Conservation (phyloP, 2,329 filamentous ascomycete genomes). For the Microcyclosporella mali region DNA sequence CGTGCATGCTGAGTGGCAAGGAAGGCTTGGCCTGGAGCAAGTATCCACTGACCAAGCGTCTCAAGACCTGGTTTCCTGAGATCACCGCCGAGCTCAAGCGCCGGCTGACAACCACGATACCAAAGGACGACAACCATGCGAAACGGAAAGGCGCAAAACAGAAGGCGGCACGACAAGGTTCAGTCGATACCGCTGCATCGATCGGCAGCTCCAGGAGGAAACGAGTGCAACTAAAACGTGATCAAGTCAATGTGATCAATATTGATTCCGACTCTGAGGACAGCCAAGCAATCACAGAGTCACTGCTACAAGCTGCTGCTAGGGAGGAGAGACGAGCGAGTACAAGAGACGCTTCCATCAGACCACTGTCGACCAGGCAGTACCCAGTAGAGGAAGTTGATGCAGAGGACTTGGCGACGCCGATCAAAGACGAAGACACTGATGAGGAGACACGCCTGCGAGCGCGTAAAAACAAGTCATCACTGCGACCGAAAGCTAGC, state of each 20-base stretch:
- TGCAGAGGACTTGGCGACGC: conserved; percentile 10
- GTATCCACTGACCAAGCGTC: conserved; percentile 38
- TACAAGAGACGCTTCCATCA: not conserved
- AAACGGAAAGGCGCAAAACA: conserved; percentile 1
- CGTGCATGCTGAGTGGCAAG: conserved; percentile 40
- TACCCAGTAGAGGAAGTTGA: conserved; percentile 8
- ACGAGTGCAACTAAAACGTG: conserved; percentile 11
- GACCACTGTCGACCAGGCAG: not conserved
- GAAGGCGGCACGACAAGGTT: conserved; percentile 6
- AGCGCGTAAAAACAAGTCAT: conserved; percentile 30
- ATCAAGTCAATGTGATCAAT: conserved; percentile 12
- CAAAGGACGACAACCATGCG: not conserved
- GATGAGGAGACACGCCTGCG: conserved; percentile 15
- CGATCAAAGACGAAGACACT: conserved; percentile 17
- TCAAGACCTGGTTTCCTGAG: conserved; percentile 34
- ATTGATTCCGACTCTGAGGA: not conserved
- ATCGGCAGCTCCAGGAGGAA: conserved; percentile 22
- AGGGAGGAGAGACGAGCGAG: too few species aligned
- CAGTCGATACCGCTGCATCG: conserved; percentile 14
- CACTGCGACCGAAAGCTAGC: conserved; percentile 28
- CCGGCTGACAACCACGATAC: conserved; percentile 3
- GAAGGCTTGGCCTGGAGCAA: conserved; percentile 41
- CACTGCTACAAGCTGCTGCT: too few species aligned
- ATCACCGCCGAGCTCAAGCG: conserved; percentile 13
- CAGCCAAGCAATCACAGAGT: not conserved